Base-by-base conservation (phyloP, 1,284 basidiomycete species). In the Neotropicomus parvogracilis region DNA sequence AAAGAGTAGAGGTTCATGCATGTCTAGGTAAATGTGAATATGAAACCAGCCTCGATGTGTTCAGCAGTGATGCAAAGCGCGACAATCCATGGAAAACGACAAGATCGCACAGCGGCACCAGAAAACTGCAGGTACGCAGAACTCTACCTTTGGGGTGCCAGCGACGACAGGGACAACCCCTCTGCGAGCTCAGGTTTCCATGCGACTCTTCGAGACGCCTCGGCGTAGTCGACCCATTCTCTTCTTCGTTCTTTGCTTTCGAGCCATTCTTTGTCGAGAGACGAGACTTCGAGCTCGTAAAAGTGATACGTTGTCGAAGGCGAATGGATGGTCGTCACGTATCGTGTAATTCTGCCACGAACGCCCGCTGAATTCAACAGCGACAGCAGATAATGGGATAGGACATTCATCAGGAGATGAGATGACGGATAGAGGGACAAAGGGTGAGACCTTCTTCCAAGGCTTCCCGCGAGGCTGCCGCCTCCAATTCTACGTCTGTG, bases 391-490 rank as follows among this genome's bases (percentile, higher is more conserved):
- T 57, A 69, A 69, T 60, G 63, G 63, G 69, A 73, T 68, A 73
- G 74, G 77, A 74, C 62, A 70, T 69, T 63, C 62, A 77, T 81
- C 72, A 81, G 79, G 79, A 77, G 75, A 65, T 71, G 80, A 78
- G 77, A 77, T 75, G 75, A 84, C 80, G 80, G 74, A 78, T 68
- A 83, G 75, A 85, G 77, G 79, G 80, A 80, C 75, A 81, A 81
- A 80, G 75, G 81, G 80, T 83, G 80, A 80, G 85, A 91, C 88
- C 88, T 90, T 91, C 88, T 88, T 91, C 88, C 70, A 85, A 75
- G 72, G 88, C 88, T 81, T 91, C 88, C 68, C 88, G 80, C 64
- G 81, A 84, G 71, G 88, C 88, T 67, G 88, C 88, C 71, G 80
- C 82, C 75, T 89, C 86, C 63, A 91, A 72, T 68, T 75, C 76